These are phyloP conservation scores for Hippophae rhamnoides DNA, from an alignment of 306 rosid species.

Conservation along the genomic window DNA sequence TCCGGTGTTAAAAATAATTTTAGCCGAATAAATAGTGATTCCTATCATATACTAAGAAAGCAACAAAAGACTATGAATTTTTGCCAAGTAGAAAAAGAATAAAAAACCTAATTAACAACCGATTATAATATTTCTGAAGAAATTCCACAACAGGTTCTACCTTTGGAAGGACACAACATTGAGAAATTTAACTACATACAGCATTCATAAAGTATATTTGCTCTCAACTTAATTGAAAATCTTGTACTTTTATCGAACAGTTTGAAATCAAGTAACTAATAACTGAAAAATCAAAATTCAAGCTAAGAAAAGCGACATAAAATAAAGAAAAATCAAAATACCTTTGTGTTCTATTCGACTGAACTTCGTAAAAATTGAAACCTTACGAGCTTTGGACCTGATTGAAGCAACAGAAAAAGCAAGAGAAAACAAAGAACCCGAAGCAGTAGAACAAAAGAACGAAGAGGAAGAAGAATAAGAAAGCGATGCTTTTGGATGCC, in stretches of 20 bases:
- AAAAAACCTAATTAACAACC: too few relatives aligned
- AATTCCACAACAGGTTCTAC: too few relatives aligned
- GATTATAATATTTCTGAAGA: too few relatives aligned
- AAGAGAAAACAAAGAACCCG: slow-evolving; percentile 14
- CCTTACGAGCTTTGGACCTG: slow-evolving; percentile 22
- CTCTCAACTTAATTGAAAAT: too few relatives aligned
- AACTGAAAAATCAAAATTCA: neutral
- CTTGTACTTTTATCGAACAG: neutral
- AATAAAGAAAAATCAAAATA: neutral
- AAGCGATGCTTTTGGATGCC: slow-evolving; percentile 17
- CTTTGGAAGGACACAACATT: too few relatives aligned
- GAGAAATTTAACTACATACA: too few relatives aligned
- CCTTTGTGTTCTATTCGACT: slow-evolving; percentile 26
- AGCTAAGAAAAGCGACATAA: neutral
- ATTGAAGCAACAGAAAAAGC: slow-evolving; percentile 20
- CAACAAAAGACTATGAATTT: too few relatives aligned
- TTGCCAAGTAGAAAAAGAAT: too few relatives aligned
- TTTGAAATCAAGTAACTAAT: neutral
- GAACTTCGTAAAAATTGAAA: slow-evolving; percentile 24
- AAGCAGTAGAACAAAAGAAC: neutral
- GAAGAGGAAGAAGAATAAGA: slow-evolving; percentile 17
- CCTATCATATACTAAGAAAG: too few relatives aligned
- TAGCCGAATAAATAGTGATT: too few relatives aligned
- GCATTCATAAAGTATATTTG: too few relatives aligned
- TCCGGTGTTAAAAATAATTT: too few relatives aligned